Percentiles rank a stretch among this genome's conserved stretches.
These are phyloP conservation scores for Trametes sp. DNA, from an alignment of 1,284 basidiomycete genomes.

Conservation along the genomic window DNA sequence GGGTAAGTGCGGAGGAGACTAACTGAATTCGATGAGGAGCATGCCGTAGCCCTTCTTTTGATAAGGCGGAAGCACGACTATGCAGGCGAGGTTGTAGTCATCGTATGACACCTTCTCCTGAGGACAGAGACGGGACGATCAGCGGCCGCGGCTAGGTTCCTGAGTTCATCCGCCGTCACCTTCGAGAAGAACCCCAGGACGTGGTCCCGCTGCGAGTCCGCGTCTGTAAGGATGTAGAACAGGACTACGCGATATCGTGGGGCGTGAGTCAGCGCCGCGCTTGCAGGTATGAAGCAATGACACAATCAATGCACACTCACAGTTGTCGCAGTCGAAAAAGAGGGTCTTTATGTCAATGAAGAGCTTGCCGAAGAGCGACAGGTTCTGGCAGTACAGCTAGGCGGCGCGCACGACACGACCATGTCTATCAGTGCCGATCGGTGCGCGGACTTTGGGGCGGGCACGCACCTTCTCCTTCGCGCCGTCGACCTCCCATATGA, in stretches of 20 bases:
- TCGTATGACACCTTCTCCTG: conserved; percentile 97
- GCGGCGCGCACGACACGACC: conserved; percentile 20
- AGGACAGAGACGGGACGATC: conserved; percentile 1
- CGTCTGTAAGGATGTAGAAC: conserved; percentile 95
- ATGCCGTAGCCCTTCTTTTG: conserved; percentile 93
- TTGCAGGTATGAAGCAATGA: conserved; percentile 16
- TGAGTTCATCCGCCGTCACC: conserved; percentile 48
- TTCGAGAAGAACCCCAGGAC: conserved; percentile 97
- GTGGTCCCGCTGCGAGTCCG: conserved; percentile 76
- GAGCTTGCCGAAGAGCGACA: conserved; percentile 96
- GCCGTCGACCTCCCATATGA: conserved; percentile 97
- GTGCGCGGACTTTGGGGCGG: conserved; percentile 7
- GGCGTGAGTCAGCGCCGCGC: conserved; percentile 4
- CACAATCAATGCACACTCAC: conserved; percentile 58
- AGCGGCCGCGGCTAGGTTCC: conserved; percentile 10
- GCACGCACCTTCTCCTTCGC: conserved; percentile 76
- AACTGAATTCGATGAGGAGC: conserved; percentile 98
- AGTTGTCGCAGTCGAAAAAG: conserved; percentile 92
- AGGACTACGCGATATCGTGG: conserved; percentile 60
- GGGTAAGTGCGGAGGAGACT: conserved; percentile 35
- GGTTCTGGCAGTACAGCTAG: conserved; percentile 94
- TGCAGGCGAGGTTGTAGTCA: conserved; percentile 97
- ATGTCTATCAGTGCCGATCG: conserved; percentile 1
- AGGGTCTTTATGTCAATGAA: conserved; percentile 99
- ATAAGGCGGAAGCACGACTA: conserved; percentile 94